A percentile compares a stretch with the other conserved stretches of the same genome.
These are phyloP conservation scores for Boletus rex-veris DNA, from an alignment of 768 basidiomycete genomes.

Conservation along the genomic window DNA sequence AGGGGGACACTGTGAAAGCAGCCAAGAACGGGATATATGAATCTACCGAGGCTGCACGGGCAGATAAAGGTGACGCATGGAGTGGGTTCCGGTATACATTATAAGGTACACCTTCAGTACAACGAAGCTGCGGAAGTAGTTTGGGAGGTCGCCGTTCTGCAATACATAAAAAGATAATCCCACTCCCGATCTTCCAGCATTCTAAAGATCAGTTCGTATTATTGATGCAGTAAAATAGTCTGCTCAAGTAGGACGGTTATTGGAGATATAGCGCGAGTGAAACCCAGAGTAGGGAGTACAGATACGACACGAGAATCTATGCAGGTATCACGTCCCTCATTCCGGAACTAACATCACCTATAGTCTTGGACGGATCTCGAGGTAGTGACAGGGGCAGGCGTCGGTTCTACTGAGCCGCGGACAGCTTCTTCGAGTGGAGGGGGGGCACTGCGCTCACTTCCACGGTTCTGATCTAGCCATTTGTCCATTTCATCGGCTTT, in stretches of 20 bases:
- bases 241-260: background rate
- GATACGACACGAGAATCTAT: slow-evolving; percentile 20
- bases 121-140: too few relatives aligned
- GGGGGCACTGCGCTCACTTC: slow-evolving; percentile 56
- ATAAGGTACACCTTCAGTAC: slow-evolving; percentile 15
- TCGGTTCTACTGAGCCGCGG: slow-evolving; percentile 37
- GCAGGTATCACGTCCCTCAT: slow-evolving; percentile 1
- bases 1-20: slow-evolving; percentile 31
- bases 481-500: slow-evolving; percentile 92
- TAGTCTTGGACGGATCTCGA: slow-evolving; percentile 36
- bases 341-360: slow-evolving; percentile 11
- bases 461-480: slow-evolving; percentile 84
- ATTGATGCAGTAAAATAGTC: too few relatives aligned
- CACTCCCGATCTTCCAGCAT: too few relatives aligned
- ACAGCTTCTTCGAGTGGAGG: slow-evolving; percentile 54
- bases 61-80: slow-evolving; percentile 65
- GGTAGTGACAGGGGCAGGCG: slow-evolving; percentile 50
- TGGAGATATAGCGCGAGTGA: slow-evolving; percentile 21
- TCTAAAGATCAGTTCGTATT: too few relatives aligned
- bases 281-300: slow-evolving; percentile 41
- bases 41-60: slow-evolving; percentile 53
- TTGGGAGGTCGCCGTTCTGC: too few relatives aligned
- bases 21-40: slow-evolving; percentile 51
- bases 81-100: slow-evolving; percentile 71
- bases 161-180: too few relatives aligned